Base-by-base conservation (phyloP, 1,284 basidiomycete species). In the Trametes sp. region DNA sequence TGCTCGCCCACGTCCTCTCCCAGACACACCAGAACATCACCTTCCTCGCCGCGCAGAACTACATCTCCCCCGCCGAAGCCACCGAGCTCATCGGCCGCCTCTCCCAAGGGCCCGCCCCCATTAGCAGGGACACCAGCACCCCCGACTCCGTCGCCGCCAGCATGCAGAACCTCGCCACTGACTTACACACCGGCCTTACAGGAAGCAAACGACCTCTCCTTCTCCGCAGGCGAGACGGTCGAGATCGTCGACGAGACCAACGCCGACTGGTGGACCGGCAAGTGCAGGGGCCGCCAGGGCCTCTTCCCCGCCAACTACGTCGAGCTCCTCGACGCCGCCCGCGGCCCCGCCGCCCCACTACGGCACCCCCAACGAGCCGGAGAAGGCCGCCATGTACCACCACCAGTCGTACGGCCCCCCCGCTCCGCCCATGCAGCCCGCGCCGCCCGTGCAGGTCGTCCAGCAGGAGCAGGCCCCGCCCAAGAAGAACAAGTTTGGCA, bases 251-350 rank as follows among this genome's bases (percentile, higher is more conserved):
- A 82, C 36, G 84, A 88, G 71, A 85, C 81, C n/a, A 89, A 88
- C 62, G 64, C 74, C 0, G 87, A 89, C 67, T 89, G 87, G 87
- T 89, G 87, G 87, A 84, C 80, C 45, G 87, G 87, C n/a, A 77
- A 75, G 54, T 70, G 79, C 57, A 80, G 82, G 36, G 88, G 88
- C 19, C 80, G 75, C 62, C 81, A 86, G 65, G 89, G 87, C 1
- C 76, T 90, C 33, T 89, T 92, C 74, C 89, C 86, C 28, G 80
- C 86, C 35, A 86, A 84, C 68, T 78, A 88, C 61, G 87, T 88
- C 42, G 84, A 87, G 74, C 85, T 82, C 69, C 68, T 84, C 36
- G 73, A 72, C 58, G 52, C 66, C 2, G 50, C 62, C 63, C 42
- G 48, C 41, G 9, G 44, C 29, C 33, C 59, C 29, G 24, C 62